Conservation (phyloP, 257 asterid species). For the Solanum clarkiae region DNA sequence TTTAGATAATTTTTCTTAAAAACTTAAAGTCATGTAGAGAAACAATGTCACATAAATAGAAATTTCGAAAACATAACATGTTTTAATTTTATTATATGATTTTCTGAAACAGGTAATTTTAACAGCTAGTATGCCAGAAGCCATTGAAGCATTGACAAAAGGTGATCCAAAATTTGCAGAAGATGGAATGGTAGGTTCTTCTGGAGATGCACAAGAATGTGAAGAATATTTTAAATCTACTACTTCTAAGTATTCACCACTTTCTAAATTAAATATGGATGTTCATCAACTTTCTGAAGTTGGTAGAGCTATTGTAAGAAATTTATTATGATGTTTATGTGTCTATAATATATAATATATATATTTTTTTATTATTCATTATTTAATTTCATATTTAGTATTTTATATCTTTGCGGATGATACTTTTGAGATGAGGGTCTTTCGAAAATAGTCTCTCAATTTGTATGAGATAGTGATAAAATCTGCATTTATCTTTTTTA, state of each 20-base stretch:
- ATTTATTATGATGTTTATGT: constrained; percentile 9
- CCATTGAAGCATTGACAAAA: constrained; percentile 16
- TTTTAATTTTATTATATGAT: neutral
- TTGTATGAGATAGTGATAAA: too few relatives aligned
- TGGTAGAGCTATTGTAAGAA: constrained; percentile 22
- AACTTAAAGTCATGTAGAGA: too few relatives aligned
- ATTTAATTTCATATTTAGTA: too few relatives aligned
- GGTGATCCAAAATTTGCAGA: constrained; percentile 24
- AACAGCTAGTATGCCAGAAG: constrained; percentile 2
- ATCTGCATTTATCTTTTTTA: too few relatives aligned
- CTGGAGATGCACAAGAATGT: constrained; percentile 10
- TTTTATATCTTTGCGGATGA: too few relatives aligned
- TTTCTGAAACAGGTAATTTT: neutral
- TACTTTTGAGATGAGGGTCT: too few relatives aligned
- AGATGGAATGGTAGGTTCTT: constrained; percentile 11
- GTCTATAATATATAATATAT: too few relatives aligned
- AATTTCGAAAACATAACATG: accelerated
- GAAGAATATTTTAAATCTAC: neutral
- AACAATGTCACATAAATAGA: neutral
- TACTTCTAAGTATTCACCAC: neutral
- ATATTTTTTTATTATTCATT: too few relatives aligned
- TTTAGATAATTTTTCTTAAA: too few relatives aligned
- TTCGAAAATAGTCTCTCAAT: too few relatives aligned
- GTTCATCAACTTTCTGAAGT: constrained; percentile 32
- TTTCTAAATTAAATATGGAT: neutral